Base-by-base conservation (phyloP, 345 rosid species). In the Moricandia arvensis region DNA sequence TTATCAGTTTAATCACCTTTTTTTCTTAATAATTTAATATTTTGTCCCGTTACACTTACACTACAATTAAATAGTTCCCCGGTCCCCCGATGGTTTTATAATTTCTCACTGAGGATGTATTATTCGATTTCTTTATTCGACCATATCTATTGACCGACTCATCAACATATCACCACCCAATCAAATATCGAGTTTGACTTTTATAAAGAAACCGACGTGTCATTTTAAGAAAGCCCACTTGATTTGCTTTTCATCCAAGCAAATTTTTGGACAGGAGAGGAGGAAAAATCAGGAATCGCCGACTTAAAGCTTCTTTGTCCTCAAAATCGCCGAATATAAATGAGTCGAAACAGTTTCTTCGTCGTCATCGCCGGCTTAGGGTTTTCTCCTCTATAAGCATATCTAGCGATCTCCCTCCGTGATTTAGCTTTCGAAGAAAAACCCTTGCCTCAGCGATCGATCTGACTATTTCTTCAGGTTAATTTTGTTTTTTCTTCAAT, bases 241-340 rank as follows among this genome's bases (percentile, higher is more conserved):
- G 74, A 78, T 72, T 79, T 69, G 79, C 82, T 68, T 79, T 79
- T 57, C 72, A 71, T 79, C 82, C 82, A 79, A 79, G 79, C 79
- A 79, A 79, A 16, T 69, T 68, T 74, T 69, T 55, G 71, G 66
- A 61, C 7, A 61, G 58, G 13, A 59, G 60, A 60, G 38, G 68
- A 41, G 62, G 43, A 78, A 78, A 72, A 49, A 43, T 60, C 69
- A 67, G 71, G 15, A 68, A 68, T 17, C 71, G 82, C 79, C 82
- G 82, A 79, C 79, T 73, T 66, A 60, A 53, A 3, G 27, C 6
- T n/a, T 27, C 10, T 10, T 59, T 35, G 10, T 76, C 70, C 6
- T 53, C 59, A 68, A 16, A 13, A 70, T 76, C 66, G 47, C 77
- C 73, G 74, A 65, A 12, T 69, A 61, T 68, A 74, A 54, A 78